Base-by-base conservation (phyloP, 2,329 filamentous ascomycete species). In the Curvularia spicifera region DNA sequence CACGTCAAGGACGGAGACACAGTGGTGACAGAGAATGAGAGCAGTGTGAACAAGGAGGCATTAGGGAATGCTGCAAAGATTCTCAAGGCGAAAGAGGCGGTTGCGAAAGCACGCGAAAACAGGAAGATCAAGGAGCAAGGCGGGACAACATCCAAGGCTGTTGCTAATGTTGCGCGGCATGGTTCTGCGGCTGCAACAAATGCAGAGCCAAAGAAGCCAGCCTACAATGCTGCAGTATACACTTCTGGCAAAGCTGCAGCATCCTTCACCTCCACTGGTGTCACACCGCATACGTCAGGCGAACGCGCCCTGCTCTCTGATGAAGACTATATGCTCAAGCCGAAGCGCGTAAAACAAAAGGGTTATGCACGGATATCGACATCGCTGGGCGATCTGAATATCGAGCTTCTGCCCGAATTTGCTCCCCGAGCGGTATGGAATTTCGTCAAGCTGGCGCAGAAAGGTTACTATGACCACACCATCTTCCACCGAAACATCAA, bases 341-440 rank as follows among this genome's bases (percentile, higher is more conserved):
- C 93, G 6, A 91, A 89, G 69, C 87, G 92, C 40, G 88, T 99
- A 59, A 97, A 96, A 78, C 86, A 86, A 66, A 96, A 94, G 69
- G 95, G 94, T 26, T 98, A 97, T 74, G 93, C 91, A 6, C 88
- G 92, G n/a, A 85, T 99, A 45, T 88, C 90, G 66, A 99, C 95
- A 0, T 95, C 88, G 61, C 81, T 91, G 2, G 95, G 95, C 35
- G 88, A 93, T 62, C 75, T 99, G 20, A 97, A 91, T 63, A 81
- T 99, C 60, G 94, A 98, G 74, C 83, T 99, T 5, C 90, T 94
- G 63, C 91, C 95, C 2, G 95, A 99, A 73, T 91, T 89, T 54
- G 93, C 95, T 2, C 95, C 95, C 0, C 91, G 90, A 68, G 93
- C 95, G 0, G 95, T 98, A 1, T 99, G 94, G 92, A 99, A 99